A percentile compares a stretch with the other conserved stretches of the same genome.
phyloP scores from a whole-genome alignment of 306 rosid genomes.

The Boehmeria nivea region DNA sequence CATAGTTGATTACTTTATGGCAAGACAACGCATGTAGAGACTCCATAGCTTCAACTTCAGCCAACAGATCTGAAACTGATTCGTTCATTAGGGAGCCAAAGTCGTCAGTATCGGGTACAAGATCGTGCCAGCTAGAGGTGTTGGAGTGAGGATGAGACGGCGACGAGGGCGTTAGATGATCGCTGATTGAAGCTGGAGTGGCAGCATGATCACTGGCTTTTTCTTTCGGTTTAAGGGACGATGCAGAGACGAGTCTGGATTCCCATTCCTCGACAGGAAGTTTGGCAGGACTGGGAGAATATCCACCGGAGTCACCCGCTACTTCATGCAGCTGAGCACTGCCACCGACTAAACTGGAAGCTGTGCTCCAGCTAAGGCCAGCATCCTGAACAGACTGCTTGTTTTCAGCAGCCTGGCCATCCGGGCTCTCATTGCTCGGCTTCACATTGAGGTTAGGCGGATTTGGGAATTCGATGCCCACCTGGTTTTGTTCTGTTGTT shows the following conservation, averaged over 20 bases:
- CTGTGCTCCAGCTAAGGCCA: slow-evolving; percentile 54
- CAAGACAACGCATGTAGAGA: slow-evolving; percentile 77
- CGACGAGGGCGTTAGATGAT: slow-evolving; percentile 36
- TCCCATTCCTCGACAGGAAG: slow-evolving; percentile 54
- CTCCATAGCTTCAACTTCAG: slow-evolving; percentile 99
- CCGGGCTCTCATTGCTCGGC: slow-evolving; percentile 21
- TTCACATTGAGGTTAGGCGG: slow-evolving; percentile 23
- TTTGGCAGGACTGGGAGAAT: slow-evolving; percentile 37
- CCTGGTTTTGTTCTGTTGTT: slow-evolving; percentile 26
- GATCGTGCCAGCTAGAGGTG: slow-evolving; percentile 64
- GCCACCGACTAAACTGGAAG: slow-evolving; percentile 49
- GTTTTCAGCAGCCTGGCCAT: slow-evolving; percentile 31
- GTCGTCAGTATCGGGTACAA: slow-evolving; percentile 58
- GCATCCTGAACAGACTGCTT: slow-evolving; percentile 34
- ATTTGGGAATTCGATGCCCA: slow-evolving; percentile 22
- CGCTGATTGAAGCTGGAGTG: slow-evolving; percentile 39
- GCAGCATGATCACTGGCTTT: slow-evolving; percentile 28
- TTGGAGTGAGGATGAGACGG: slow-evolving; percentile 53
- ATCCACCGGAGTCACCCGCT: slow-evolving; percentile 41
- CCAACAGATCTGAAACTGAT: slow-evolving; percentile 93
- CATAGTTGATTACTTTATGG: slow-evolving; percentile 54
- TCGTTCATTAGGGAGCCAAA: slow-evolving; percentile 61
- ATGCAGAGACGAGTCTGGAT: slow-evolving; percentile 44
- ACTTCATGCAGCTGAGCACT: slow-evolving; percentile 30
- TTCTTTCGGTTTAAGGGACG: slow-evolving; percentile 45